phyloP scores from a whole-genome alignment of 2,329 filamentous ascomycete species.

The Fusarium veterinarium region DNA sequence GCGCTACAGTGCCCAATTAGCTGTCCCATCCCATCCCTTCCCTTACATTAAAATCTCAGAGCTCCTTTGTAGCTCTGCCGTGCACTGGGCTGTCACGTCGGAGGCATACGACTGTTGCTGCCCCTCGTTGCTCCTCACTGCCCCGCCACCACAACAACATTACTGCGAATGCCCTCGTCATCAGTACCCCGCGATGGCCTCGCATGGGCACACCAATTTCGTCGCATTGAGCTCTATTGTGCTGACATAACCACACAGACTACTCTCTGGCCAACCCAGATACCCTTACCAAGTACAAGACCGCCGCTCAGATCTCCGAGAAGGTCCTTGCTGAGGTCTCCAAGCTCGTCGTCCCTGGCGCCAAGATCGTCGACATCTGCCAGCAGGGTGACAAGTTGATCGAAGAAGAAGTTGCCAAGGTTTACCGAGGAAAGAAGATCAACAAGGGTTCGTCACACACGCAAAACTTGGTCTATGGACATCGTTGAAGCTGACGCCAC shows the following conservation, averaged over 20 bases:
- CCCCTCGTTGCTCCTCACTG: conserved; percentile 40
- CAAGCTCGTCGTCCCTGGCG: conserved; percentile 79
- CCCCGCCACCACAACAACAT: conserved; percentile 43
- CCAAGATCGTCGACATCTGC: conserved; percentile 94
- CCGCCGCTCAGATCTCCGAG: conserved; percentile 92
- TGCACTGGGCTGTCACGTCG: conserved; percentile 7
- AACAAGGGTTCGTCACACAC: conserved; percentile 76
- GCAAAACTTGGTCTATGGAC: neutral
- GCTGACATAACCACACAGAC: conserved; percentile 64
- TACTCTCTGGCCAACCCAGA: conserved; percentile 92
- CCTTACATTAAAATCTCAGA: neutral
- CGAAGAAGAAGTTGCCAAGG: conserved; percentile 92
- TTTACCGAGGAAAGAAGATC: conserved; percentile 99
- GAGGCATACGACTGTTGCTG: conserved; percentile 23
- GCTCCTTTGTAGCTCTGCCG: conserved; percentile 11
- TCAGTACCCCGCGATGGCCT: conserved; percentile 34
- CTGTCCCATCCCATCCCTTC: neutral
- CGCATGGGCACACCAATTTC: neutral
- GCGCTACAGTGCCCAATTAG: neutral
- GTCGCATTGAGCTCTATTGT: conserved; percentile 1
- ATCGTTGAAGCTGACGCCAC: conserved; percentile 38
- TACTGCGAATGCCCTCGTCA: conserved; percentile 40
- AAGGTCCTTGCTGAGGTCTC: conserved; percentile 91
- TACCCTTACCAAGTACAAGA: conserved; percentile 99
- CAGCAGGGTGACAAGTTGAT: conserved; percentile 95